Evolutionary conservation across 108 stramenopile genomes (phyloP).

Genomic region (Aurantiochytrium sp.): DNA sequence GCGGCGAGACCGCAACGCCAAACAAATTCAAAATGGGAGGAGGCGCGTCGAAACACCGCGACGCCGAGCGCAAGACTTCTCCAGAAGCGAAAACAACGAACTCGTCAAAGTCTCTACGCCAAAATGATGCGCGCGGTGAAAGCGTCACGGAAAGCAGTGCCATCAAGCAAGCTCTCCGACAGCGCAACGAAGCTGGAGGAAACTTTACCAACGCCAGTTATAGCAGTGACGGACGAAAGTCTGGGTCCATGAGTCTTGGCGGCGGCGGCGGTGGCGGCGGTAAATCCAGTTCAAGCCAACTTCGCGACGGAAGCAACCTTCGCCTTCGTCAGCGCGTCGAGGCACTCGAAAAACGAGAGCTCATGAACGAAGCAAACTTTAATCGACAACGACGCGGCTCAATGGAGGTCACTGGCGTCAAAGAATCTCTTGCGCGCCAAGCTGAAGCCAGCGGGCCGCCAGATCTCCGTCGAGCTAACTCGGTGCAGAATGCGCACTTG

Average conservation of each 20-base stretch:
- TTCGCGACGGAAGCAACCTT: neutral
- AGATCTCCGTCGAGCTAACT: neutral
- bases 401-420: neutral
- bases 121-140: too few species aligned
- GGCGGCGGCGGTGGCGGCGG: neutral
- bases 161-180: neutral
- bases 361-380: neutral
- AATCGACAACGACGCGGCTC: neutral
- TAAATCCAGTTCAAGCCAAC: neutral
- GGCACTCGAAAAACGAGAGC: neutral
- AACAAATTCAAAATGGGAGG: neutral
- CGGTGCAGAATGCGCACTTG: neutral
- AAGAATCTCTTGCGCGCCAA: neutral
- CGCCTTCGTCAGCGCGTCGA: neutral
- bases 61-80: neutral
- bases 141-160: too few species aligned
- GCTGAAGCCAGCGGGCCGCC: neutral
- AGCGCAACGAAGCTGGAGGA: neutral
- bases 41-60: neutral
- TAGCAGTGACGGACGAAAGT: neutral
- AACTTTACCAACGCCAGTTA: neutral
- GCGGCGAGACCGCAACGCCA: too few species aligned
- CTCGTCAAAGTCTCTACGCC: too few species aligned
- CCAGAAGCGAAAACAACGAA: neutral
- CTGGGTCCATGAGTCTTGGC: neutral